Evolutionary conservation across 2,329 filamentous ascomycete species (phyloP), one percentile per base, ranked within the genome.

Genomic region (Ceratocystiopsis sp.): DNA sequence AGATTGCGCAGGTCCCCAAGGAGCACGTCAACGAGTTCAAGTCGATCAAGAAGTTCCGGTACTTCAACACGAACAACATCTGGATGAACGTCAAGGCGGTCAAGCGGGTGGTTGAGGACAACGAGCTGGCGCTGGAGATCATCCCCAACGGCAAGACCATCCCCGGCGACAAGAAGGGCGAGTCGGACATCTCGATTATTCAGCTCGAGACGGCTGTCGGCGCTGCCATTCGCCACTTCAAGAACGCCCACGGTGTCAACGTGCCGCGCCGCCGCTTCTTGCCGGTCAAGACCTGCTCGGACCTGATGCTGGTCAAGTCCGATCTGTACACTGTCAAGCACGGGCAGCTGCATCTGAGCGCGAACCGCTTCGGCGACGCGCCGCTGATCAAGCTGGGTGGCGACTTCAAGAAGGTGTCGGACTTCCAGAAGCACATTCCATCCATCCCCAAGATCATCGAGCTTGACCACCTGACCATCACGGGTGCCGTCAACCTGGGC

Each of bases 61-160:
- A 98, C 79, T 98, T 98, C 81, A 98, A 98, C 78, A 98, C 91
- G 66, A 98, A 98, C 83, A 98, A 98, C 77, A 95, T 98, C 68
- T 98, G 91, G 91, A 83, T 98, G 74, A 94, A 94, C 70, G 75
- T 95, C 56, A 80, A 84, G 61, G 91, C 91, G 54, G 83, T 98
- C 68, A 96, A 96, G 81, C 87, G 91, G 48, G 86, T 98, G 43
- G 91, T 98, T 9, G 91, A 96, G 76, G 86, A 93, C 65, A 85
- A 94, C 62, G 89, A 96, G 71, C 80, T 98, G 43, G 84, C 87
- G 67, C 93, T 98, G 84, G 91, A 98, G 70, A 98, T 98, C 61
- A 98, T 98, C 56, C 87, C 91, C 63, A 98, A 98, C 69, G 86
- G 84, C 69, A 98, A 98, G 76, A 89, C 84, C 51, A 95, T 98